Base-by-base conservation (phyloP, 345 rosid species). In the Hibiscus syriacus region DNA sequence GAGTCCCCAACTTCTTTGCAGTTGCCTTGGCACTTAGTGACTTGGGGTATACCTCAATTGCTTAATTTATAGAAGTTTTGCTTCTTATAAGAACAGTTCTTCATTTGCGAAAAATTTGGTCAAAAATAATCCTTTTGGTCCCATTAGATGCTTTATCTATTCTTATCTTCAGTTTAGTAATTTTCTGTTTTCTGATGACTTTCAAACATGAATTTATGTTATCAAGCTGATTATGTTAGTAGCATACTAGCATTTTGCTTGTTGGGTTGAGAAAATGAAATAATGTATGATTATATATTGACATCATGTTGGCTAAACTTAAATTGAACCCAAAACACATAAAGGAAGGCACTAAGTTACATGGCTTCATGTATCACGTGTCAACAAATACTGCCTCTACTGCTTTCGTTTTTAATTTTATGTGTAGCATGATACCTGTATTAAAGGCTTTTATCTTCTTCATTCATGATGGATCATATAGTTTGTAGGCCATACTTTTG, bases 1-100 rank as follows among this genome's bases (percentile, higher is more conserved):
- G 98, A 54, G 70, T 86, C 60, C 97, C 98, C 12, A 92, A 92
- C 86, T 92, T 90, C 61, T 90, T 92, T 77, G 98, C 97, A 13
- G 97, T 92, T 76, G 95, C 98, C 72, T 53, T 92, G 43, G 92
- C 98, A 52, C 97, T 92, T 66, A 76, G 67, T 52, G 97, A 90
- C 39, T 73, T 90, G 66, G 98, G 98, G 98, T 92, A 69, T 67
- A 84, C 76, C 58, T 14, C 23, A 14, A 39, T 68, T 69, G 46
- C 49, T 67, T 57, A 66, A 26, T 6, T 26, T 59, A 59, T 6
- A 0, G 55, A 84, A 14, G 52, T 52, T 57, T 50, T 11, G 10
- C 10, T 61, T 53, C 32, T 1, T 64, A 30, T 26, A 27, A 64
- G 22, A 63, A 23, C 52, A 41, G 23, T 41, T 39, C 6, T 5